Evolutionary conservation across 23 red algal genomes (phyloP).

Genomic region (Gracilaria caudata): DNA sequence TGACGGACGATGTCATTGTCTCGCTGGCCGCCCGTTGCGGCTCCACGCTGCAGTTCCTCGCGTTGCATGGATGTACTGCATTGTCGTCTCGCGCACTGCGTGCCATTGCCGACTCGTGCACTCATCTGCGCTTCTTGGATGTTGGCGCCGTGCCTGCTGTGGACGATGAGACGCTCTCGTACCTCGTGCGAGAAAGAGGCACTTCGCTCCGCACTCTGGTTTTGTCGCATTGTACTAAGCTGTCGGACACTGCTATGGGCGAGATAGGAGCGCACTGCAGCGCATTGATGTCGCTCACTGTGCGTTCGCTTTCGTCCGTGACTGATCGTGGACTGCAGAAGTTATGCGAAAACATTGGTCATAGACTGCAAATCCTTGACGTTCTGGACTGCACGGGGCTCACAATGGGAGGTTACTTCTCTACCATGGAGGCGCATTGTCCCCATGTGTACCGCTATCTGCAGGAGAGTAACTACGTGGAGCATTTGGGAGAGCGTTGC

Average conservation of each 20-base stretch:
- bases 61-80: constrained; percentile 42
- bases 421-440: constrained; percentile 56
- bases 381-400: constrained; percentile 59
- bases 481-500: constrained; percentile 50
- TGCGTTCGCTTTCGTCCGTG: constrained; percentile 40
- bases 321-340: constrained; percentile 49
- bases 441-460: constrained; percentile 60
- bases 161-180: constrained; percentile 45
- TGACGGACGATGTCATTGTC: constrained; percentile 41
- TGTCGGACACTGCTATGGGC: constrained; percentile 35
- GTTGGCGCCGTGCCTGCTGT: constrained; percentile 42
- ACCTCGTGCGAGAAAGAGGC: constrained; percentile 29
- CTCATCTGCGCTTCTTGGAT: constrained; percentile 61
- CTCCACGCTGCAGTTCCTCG: constrained; percentile 41
- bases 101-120: constrained; percentile 51
- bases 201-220: constrained; percentile 43
- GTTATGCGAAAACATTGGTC: constrained; percentile 37
- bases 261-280: constrained; percentile 34
- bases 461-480: constrained; percentile 59
- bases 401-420: constrained; percentile 62
- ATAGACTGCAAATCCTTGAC: constrained; percentile 57
- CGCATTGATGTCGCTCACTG: constrained; percentile 51
- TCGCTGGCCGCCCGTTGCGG: constrained; percentile 32
- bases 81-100: constrained; percentile 41
- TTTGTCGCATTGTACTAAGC: constrained; percentile 41